These are phyloP conservation scores for Diaporthe ampelina DNA, from an alignment of 2,329 filamentous ascomycete genomes.

Conservation along the genomic window DNA sequence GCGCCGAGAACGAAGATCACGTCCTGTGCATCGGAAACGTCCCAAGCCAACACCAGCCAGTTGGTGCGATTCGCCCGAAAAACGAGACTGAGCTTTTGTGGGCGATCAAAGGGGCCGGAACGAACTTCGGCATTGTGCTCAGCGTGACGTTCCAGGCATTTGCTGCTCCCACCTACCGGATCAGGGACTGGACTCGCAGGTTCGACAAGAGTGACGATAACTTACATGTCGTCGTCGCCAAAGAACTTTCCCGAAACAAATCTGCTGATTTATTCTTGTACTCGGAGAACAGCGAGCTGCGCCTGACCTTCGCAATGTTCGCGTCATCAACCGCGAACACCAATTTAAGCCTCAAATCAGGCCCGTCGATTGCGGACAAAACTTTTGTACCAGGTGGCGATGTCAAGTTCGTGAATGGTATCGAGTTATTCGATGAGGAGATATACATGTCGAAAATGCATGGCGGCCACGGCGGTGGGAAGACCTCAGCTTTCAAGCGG, in stretches of 20 bases:
- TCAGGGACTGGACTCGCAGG: slow-evolving; percentile 58
- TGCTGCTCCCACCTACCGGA: slow-evolving; percentile 55
- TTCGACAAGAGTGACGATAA: slow-evolving; percentile 50
- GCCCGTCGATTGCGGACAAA: slow-evolving; percentile 28
- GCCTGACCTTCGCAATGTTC: slow-evolving; percentile 66
- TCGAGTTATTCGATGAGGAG: slow-evolving; percentile 69
- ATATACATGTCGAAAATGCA: slow-evolving; percentile 74
- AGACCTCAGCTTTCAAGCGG: slow-evolving; percentile 75
- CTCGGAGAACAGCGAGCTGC: slow-evolving; percentile 58
- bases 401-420: slow-evolving; percentile 57
- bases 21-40: slow-evolving; percentile 66
- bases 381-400: slow-evolving; percentile 46
- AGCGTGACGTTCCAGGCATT: slow-evolving; percentile 66
- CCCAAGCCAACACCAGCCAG: slow-evolving; percentile 59
- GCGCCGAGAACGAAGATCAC: slow-evolving; percentile 58
- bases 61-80: slow-evolving; percentile 56
- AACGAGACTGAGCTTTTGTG: slow-evolving; percentile 68
- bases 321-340: slow-evolving; percentile 52
- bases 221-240: slow-evolving; percentile 55
- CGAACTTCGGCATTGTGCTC: slow-evolving; percentile 70
- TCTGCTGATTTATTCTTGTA: slow-evolving; percentile 72
- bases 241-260: slow-evolving; percentile 54
- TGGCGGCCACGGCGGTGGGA: slow-evolving; percentile 68
- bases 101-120: slow-evolving; percentile 71
- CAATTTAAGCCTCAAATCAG: slow-evolving; percentile 36